phyloP scores from a whole-genome alignment of 1,284 basidiomycete species.

The Amylostereum areolatum region DNA sequence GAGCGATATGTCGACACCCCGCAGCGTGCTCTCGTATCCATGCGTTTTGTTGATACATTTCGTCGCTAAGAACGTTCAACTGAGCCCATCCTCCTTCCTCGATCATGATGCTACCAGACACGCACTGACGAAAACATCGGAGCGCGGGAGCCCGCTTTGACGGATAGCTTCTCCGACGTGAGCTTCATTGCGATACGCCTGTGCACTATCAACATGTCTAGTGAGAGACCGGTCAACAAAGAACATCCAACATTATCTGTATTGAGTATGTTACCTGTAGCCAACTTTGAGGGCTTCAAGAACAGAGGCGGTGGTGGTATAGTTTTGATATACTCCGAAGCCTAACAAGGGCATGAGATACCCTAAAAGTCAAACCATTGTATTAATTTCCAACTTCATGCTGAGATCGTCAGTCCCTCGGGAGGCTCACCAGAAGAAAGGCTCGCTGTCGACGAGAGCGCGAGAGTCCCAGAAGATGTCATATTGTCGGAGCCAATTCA shows the following conservation, averaged over 20 bases:
- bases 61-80: constrained; percentile 41
- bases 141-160: constrained; percentile 44
- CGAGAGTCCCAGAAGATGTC: too few relatives aligned
- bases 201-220: constrained; percentile 69
- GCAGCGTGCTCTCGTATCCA: constrained; percentile 53
- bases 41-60: constrained; percentile 53
- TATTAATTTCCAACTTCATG: too few relatives aligned
- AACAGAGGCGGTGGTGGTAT: constrained; percentile 52
- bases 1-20: constrained; percentile 54
- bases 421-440: too few relatives aligned
- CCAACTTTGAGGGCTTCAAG: constrained; percentile 68
- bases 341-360: constrained; percentile 70
- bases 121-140: constrained; percentile 67
- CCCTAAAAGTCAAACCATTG: too few relatives aligned
- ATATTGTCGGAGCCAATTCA: too few relatives aligned
- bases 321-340: constrained; percentile 77
- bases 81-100: too few relatives aligned
- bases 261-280: constrained; percentile 59
- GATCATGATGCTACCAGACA: too few relatives aligned
- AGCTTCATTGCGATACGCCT: constrained; percentile 70
- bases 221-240: neutral
- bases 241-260: neutral
- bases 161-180: constrained; percentile 53
- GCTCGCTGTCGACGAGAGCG: too few relatives aligned
- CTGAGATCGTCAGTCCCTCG: too few relatives aligned